Conservation (phyloP, 805 yeast genomes). For the Candida sithepensis region DNA sequence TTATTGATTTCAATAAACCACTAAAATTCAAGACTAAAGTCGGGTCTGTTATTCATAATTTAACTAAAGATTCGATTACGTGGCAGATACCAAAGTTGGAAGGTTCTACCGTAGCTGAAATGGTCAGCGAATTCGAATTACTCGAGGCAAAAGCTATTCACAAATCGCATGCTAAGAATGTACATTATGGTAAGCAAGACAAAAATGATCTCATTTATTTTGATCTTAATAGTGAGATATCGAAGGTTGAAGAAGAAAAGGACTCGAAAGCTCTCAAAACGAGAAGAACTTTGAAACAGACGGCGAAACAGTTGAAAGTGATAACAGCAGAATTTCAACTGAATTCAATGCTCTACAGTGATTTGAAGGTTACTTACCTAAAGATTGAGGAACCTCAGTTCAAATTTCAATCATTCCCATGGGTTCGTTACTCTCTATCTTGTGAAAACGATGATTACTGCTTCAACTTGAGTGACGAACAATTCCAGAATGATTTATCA, state of each 20-base stretch:
- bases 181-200: constrained; percentile 28
- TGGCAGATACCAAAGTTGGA: constrained; percentile 71
- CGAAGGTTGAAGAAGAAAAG: constrained; percentile 36
- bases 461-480: constrained; percentile 25
- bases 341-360: constrained; percentile 62
- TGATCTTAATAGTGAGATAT: constrained; percentile 28
- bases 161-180: constrained; percentile 16
- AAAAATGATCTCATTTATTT: constrained; percentile 31
- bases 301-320: neutral
- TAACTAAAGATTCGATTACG: constrained; percentile 63
- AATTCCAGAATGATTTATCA: constrained; percentile 15
- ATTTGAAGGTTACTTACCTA: constrained; percentile 61
- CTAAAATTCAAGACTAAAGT: constrained; percentile 67
- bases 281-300: constrained; percentile 4
- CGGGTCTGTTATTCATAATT: constrained; percentile 68
- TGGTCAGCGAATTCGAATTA: constrained; percentile 34
- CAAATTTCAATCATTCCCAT: constrained; percentile 62
- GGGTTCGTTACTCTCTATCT: constrained; percentile 62
- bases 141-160: constrained; percentile 15
- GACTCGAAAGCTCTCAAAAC: neutral
- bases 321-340: constrained; percentile 46
- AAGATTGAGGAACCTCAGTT: constrained; percentile 62
- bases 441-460: constrained; percentile 30
- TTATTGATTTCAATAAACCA: constrained; percentile 41
- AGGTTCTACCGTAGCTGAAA: constrained; percentile 42